Percentiles rank a stretch among this genome's conserved stretches.
phyloP scores from a whole-genome alignment of 345 rosid genomes.

The Erucastrum elatum region DNA sequence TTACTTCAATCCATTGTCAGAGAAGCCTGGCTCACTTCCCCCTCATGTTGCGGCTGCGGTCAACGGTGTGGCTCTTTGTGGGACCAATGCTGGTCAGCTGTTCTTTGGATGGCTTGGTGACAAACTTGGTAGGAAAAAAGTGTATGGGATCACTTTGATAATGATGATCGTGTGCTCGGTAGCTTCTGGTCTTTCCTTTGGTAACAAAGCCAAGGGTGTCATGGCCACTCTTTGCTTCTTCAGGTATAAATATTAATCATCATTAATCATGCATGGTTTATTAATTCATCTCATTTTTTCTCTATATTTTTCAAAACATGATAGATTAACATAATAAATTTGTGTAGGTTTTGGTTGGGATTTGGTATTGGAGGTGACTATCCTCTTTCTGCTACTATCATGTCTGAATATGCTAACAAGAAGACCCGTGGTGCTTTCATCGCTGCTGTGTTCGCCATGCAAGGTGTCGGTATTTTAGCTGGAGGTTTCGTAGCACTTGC shows the following conservation, averaged over 20 bases:
- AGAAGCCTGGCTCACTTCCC: too few relatives aligned
- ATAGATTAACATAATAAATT: too few relatives aligned
- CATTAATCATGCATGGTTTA: too few relatives aligned
- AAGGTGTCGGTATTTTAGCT: constrained; percentile 7
- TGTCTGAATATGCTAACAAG: background rate
- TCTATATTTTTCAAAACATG: too few relatives aligned
- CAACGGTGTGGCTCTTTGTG: too few relatives aligned
- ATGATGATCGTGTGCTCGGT: background rate
- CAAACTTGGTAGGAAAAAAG: background rate
- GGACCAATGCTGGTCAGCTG: background rate
- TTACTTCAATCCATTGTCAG: too few relatives aligned
- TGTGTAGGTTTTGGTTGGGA: background rate
- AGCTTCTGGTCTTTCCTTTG: background rate
- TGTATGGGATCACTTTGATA: background rate
- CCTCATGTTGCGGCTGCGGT: too few relatives aligned
- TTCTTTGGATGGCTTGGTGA: background rate
- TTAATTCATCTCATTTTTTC: too few relatives aligned
- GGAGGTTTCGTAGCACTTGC: constrained; percentile 60
- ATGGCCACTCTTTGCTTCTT: background rate
- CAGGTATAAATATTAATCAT: too few relatives aligned
- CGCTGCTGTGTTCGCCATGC: background rate
- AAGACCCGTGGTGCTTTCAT: background rate
- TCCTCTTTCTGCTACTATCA: background rate
- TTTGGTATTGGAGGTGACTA: background rate
- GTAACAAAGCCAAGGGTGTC: background rate